phyloP scores from a whole-genome alignment of 495 filamentous ascomycete species.

The Penicillium pancosmium region DNA sequence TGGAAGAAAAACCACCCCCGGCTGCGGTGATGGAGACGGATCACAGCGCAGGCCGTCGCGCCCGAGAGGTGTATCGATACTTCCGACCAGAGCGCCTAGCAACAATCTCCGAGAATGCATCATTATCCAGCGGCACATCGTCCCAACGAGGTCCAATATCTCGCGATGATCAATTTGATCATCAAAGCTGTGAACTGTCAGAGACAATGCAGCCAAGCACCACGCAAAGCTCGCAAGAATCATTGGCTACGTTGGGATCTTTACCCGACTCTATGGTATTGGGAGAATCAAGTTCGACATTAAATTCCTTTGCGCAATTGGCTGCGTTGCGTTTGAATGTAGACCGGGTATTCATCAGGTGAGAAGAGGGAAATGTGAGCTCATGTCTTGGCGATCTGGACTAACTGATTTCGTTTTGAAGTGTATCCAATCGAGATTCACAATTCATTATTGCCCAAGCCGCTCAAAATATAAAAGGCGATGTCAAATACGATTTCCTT shows the following conservation, averaged over 20 bases:
- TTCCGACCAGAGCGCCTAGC: conserved; percentile 39
- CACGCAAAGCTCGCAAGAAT: conserved; percentile 1
- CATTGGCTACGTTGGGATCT: conserved; percentile 3
- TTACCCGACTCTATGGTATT: conserved; percentile 29
- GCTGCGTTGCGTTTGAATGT: conserved; percentile 52
- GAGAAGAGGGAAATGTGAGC: conserved; percentile 3
- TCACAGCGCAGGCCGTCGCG: conserved; percentile 38
- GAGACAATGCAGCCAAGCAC: conserved; percentile 12
- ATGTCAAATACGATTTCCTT: conserved; percentile 35
- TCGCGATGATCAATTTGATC: not conserved
- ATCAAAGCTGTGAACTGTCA: conserved; percentile 8
- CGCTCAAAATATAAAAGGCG: conserved; percentile 43
- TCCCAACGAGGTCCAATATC: not conserved
- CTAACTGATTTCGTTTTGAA: conserved; percentile 8
- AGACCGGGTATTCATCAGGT: conserved; percentile 49
- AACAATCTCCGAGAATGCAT: conserved; percentile 11
- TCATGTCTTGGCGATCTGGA: not conserved
- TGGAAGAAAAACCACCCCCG: conserved; percentile 24
- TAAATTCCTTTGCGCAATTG: conserved; percentile 55
- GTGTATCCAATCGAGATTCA: conserved; percentile 59
- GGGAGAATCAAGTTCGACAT: conserved; percentile 53
- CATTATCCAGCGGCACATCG: conserved; percentile 3
- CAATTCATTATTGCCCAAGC: conserved; percentile 62
- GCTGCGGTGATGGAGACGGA: not conserved
- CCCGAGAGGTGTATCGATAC: conserved; percentile 51